Base-by-base conservation (phyloP, 1,139 yeast species). In the Magnusiomyces fungicola region DNA sequence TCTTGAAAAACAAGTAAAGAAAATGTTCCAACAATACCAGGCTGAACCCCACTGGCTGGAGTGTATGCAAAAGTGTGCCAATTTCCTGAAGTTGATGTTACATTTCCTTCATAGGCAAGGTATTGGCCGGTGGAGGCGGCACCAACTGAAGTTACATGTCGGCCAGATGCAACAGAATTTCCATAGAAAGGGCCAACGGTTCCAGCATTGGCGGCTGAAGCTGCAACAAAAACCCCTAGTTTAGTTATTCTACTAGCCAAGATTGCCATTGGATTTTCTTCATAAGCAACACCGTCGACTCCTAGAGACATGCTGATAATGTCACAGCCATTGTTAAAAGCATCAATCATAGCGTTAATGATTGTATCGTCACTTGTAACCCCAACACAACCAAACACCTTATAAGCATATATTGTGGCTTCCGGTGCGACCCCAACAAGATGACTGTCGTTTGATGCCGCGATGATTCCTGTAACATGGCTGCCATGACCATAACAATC, bases 401-500 rank as follows among this genome's bases (percentile, higher is more conserved):
- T 52, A 42, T 55, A 55, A 50, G 56, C 47, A 21, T 50, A 46
- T 14, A 55, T 25, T 6, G 45, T 50, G 18, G 57, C 57, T 27
- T 46, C 45, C 21, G 58, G 58, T 12, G 58, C 55, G 21, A 55
- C 58, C 46, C 58, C 58, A 6, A 43, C 29, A 18, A 45, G 41
- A 24, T 43, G 49, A n/a, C 49, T 33, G 30, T 24, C 16, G n/a
- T 39, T 39, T 12, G 40, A 44, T 12, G 44, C 53, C 24, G 47
- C 57, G 29, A 45, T 45, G 16, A 55, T 47, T 7, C 56, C 47
- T n/a, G 58, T 45, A 23, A 52, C 56, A 36, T 55, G 56, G 5
- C 58, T 42, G 24, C 58, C 58, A 37, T 55, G 58, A 24, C 58
- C 58, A 12, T 30, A 34, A 45, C 58, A 55, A 47, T 55, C 58